Conservation (phyloP, 169 alveolate genomes). For the Eimeria necatrix region DNA sequence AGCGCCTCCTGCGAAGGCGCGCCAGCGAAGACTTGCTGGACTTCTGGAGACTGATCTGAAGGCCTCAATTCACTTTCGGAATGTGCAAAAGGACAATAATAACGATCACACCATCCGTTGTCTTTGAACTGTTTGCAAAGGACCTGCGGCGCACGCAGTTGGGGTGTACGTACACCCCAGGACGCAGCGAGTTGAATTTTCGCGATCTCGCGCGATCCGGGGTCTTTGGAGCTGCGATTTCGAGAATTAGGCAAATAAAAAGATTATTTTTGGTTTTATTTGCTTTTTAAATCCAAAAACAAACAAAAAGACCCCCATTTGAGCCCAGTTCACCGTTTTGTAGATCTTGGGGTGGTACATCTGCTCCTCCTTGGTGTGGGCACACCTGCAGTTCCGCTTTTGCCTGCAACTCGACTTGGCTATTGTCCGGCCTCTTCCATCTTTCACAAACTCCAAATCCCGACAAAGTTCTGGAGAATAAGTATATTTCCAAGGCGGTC, state of each 20-base stretch:
- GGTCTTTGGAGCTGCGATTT: neutral
- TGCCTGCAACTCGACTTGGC: slow-evolving; percentile 75
- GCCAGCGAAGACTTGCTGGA: neutral
- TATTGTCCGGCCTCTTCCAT: slow-evolving; percentile 70
- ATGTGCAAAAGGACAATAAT: slow-evolving; percentile 74
- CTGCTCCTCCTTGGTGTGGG: slow-evolving; percentile 79
- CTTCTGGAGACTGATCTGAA: neutral
- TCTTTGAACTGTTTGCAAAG: slow-evolving; percentile 66
- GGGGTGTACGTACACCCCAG: neutral
- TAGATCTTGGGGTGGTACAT: slow-evolving; percentile 72
- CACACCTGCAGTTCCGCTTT: slow-evolving; percentile 72
- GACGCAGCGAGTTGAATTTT: too few relatives aligned
- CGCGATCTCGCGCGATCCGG: too few relatives aligned
- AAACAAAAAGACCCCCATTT: neutral
- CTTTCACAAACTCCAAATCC: slow-evolving; percentile 59
- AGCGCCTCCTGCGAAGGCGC: slow-evolving; percentile 62
- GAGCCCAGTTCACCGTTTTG: slow-evolving; percentile 54
- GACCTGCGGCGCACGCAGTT: neutral
- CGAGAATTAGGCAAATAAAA: neutral
- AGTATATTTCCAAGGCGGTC: slow-evolving; percentile 74
- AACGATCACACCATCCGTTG: slow-evolving; percentile 72
- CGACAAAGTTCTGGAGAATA: slow-evolving; percentile 67
- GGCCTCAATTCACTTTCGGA: slow-evolving; percentile 42
- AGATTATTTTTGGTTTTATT: neutral
- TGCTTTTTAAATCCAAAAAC: too few relatives aligned